Conservation (phyloP, 345 rosid genomes). For the Acer saccharum region DNA sequence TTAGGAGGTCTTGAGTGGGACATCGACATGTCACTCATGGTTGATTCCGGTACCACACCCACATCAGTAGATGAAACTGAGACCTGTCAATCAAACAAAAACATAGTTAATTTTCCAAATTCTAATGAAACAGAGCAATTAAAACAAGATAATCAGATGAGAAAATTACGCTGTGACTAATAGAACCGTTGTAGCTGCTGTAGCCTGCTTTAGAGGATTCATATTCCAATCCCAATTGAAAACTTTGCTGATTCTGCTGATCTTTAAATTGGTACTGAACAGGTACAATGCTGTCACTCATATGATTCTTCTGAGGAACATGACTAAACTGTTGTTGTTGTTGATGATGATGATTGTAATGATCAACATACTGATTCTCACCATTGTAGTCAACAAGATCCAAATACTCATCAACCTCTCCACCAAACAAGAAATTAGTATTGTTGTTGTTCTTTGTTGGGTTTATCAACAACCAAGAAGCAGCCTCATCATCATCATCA, state of each 20-base stretch:
- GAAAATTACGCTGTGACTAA: conserved; percentile 49
- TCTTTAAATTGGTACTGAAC: conserved; percentile 47
- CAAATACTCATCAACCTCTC: conserved; percentile 70
- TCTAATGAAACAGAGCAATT: no score
- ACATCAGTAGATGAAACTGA: conserved; percentile 70
- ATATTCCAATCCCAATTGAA: conserved; percentile 51
- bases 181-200: conserved; percentile 51
- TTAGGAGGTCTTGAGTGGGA: conserved; percentile 50
- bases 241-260: conserved; percentile 46
- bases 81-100: conserved; percentile 30
- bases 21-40: conserved; percentile 58
- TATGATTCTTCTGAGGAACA: conserved; percentile 46
- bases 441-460: conserved; percentile 41
- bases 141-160: no score
- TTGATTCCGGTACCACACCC: conserved; percentile 74
- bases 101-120: no score
- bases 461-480: conserved; percentile 75
- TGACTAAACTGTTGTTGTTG: conserved; percentile 32
- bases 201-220: conserved; percentile 49
- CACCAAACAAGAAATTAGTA: conserved; percentile 61
- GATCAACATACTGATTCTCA: conserved; percentile 52
- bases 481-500: conserved; percentile 76
- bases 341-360: conserved; percentile 22
- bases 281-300: conserved; percentile 81
- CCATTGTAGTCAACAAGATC: conserved; percentile 71